Evolutionary conservation across 257 asterid species (phyloP).

Genomic region (Solanum peruvianum): DNA sequence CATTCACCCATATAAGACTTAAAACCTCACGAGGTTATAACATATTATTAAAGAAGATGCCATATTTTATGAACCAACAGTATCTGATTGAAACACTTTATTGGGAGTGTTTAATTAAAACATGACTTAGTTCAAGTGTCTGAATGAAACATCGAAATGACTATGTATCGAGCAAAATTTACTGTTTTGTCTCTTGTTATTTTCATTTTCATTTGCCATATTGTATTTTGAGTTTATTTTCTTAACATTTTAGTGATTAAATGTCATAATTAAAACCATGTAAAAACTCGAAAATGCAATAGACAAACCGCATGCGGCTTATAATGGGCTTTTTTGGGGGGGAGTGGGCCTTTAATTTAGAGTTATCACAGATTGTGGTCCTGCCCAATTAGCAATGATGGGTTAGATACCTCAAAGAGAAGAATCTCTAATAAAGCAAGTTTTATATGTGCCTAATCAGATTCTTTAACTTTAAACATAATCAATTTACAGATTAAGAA

Average conservation of each 20-base stretch:
- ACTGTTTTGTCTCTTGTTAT: background rate
- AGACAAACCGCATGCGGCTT: slow-evolving; percentile 22
- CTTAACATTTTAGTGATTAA: background rate
- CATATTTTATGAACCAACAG: background rate
- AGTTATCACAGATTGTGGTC: slow-evolving; percentile 11
- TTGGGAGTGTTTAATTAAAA: background rate
- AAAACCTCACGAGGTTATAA: background rate
- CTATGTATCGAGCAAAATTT: background rate
- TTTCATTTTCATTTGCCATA: background rate
- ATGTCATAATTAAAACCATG: background rate
- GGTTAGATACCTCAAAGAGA: slow-evolving; percentile 9
- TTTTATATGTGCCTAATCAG: slow-evolving; percentile 3
- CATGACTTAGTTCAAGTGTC: background rate
- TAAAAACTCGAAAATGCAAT: background rate
- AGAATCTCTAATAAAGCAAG: slow-evolving; percentile 11
- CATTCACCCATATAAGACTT: background rate
- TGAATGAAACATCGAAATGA: background rate
- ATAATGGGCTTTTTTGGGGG: background rate
- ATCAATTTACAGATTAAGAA: background rate
- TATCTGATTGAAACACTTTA: background rate
- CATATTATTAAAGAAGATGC: background rate
- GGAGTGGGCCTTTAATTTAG: slow-evolving; percentile 2
- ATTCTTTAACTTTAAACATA: background rate
- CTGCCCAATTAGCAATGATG: slow-evolving; percentile 21
- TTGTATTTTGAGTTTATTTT: background rate